Conservation (phyloP, 2,329 filamentous ascomycete genomes). For the Ceratocystis ficicola region DNA sequence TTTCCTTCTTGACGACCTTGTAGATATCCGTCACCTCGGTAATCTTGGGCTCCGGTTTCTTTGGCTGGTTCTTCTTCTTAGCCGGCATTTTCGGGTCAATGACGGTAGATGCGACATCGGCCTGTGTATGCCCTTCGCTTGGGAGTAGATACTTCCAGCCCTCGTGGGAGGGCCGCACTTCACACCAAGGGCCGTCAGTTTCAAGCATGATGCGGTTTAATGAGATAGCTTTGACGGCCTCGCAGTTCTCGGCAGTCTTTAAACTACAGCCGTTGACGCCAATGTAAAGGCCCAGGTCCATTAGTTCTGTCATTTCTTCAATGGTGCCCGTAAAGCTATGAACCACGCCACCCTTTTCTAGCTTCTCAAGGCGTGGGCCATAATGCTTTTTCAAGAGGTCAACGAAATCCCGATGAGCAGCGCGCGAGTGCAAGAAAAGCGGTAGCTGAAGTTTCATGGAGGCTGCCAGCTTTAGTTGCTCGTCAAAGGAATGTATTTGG, state of each 20-base stretch:
- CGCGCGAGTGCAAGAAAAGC: slow-evolving; percentile 83
- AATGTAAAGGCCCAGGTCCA: slow-evolving; percentile 72
- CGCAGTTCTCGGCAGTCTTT: slow-evolving; percentile 85
- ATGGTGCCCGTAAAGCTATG: slow-evolving; percentile 88
- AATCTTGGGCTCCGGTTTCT: slow-evolving; percentile 45
- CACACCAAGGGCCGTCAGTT: slow-evolving; percentile 96
- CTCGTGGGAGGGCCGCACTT: slow-evolving; percentile 80
- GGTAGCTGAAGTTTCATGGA: slow-evolving; percentile 60
- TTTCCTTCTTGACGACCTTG: slow-evolving; percentile 90
- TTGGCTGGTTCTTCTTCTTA: slow-evolving; percentile 29
- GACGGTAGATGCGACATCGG: slow-evolving; percentile 7
- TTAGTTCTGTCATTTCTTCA: slow-evolving; percentile 70
- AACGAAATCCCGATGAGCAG: slow-evolving; percentile 77
- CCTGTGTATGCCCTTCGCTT: slow-evolving; percentile 19
- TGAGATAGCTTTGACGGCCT: slow-evolving; percentile 66
- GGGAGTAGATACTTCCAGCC: slow-evolving; percentile 56
- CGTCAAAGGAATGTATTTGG: slow-evolving; percentile 74
- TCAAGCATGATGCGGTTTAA: slow-evolving; percentile 80
- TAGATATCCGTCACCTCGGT: slow-evolving; percentile 58
- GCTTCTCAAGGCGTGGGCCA: slow-evolving; percentile 46
- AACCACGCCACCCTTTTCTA: slow-evolving; percentile 70
- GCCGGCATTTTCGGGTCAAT: slow-evolving; percentile 14
- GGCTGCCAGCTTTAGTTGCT: slow-evolving; percentile 67
- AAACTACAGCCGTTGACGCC: slow-evolving; percentile 95
- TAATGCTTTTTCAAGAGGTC: slow-evolving; percentile 49